Percentiles rank a stretch among this genome's conserved stretches.
Evolutionary conservation across 2,329 filamentous ascomycete genomes (phyloP).

Genomic region (Fusarium bulbicola): DNA sequence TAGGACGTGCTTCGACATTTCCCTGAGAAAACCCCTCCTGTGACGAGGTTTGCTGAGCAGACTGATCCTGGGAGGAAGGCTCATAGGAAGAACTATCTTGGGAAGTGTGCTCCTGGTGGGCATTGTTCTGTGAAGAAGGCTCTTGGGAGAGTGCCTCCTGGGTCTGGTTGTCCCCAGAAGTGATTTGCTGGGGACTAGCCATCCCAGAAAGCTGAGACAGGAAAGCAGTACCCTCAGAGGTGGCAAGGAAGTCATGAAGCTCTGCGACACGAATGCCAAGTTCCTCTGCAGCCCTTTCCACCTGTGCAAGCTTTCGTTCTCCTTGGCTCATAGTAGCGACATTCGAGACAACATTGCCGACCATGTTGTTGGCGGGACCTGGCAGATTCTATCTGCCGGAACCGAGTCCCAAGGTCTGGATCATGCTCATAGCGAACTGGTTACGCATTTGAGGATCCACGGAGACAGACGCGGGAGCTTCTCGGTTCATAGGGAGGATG

Average conservation of each 20-base stretch:
- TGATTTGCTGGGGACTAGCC: constrained; percentile 1
- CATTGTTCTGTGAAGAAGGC: neutral
- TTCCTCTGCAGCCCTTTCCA: constrained; percentile 64
- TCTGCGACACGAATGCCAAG: constrained; percentile 62
- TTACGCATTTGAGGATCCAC: constrained; percentile 10
- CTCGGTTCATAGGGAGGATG: neutral
- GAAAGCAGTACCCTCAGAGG: constrained; percentile 37
- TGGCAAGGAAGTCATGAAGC: constrained; percentile 56
- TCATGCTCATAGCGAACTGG: constrained; percentile 36
- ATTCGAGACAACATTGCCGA: constrained; percentile 56
- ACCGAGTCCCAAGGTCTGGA: constrained; percentile 36
- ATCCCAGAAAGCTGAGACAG: neutral
- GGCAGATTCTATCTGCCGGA: constrained; percentile 49
- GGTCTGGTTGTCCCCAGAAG: neutral
- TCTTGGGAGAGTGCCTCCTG: neutral
- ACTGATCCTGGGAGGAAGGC: neutral
- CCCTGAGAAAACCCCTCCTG: neutral
- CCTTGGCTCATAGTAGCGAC: constrained; percentile 55
- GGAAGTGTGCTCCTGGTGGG: neutral
- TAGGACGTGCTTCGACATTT: neutral
- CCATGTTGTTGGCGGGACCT: constrained; percentile 34
- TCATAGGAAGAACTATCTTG: neutral
- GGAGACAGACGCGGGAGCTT: neutral
- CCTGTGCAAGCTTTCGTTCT: constrained; percentile 58
- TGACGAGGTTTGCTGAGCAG: neutral